Evolutionary conservation across 805 yeast genomes (phyloP).

Genomic region (Myxozyma geophila): DNA sequence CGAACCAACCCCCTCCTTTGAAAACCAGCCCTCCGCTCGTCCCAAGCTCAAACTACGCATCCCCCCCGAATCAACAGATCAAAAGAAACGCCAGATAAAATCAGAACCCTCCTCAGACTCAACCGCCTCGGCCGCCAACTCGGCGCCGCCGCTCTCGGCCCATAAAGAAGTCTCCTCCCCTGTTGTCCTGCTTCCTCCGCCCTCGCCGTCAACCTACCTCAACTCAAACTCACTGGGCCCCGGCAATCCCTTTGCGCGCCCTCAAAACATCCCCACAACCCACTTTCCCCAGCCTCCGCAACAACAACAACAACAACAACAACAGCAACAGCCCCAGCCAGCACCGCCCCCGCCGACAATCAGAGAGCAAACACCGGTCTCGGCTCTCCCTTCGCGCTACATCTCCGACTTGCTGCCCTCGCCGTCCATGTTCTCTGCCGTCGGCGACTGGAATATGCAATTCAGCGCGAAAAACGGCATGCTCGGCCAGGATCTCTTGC

Average conservation of each 20-base stretch:
- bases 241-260: constrained; percentile 45
- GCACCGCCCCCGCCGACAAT: constrained; percentile 13
- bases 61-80: constrained; percentile 39
- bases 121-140: constrained; percentile 16
- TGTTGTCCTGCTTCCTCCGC: constrained; percentile 44
- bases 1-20: constrained; percentile 2
- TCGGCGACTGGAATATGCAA: constrained; percentile 36
- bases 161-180: constrained; percentile 41
- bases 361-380: constrained; percentile 71
- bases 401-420: constrained; percentile 77
- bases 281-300: constrained; percentile 25
- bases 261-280: constrained; percentile 10
- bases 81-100: constrained; percentile 7
- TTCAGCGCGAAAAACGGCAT: constrained; percentile 24
- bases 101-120: constrained; percentile 27
- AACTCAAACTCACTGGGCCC: constrained; percentile 40
- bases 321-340: constrained; percentile 1
- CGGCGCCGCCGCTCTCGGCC: constrained; percentile 27
- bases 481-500: constrained; percentile 39
- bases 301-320: constrained; percentile 10
- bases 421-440: constrained; percentile 70
- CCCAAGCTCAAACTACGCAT: constrained; percentile 49
- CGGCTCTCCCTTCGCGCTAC: constrained; percentile 71
- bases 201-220: constrained; percentile 45
- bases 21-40: constrained; percentile 28